Conservation (phyloP, 2,329 filamentous ascomycete genomes). For the Aspergillus arachidicola region DNA sequence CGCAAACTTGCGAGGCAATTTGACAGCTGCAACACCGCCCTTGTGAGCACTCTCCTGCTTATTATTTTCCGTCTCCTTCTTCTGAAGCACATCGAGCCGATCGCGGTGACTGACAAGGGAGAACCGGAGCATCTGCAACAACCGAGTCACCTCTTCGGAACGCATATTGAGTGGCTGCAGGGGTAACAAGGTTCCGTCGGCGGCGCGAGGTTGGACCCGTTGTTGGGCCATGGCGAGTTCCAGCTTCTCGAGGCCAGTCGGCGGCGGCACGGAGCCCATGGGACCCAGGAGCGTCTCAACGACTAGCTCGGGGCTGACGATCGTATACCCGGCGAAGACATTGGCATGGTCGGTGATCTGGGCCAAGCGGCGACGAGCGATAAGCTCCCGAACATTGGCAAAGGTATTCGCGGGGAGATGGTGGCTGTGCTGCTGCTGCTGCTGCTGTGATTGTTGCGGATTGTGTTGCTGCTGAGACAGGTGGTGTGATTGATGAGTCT, state of each 20-base stretch:
- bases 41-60: constrained; percentile 37
- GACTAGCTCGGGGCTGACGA: constrained; percentile 47
- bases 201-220: constrained; percentile 42
- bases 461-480: constrained; percentile 19
- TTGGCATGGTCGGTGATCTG: constrained; percentile 51
- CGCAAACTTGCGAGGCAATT: constrained; percentile 42
- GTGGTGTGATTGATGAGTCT: constrained; percentile 31
- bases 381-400: constrained; percentile 45
- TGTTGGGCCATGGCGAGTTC: constrained; percentile 49
- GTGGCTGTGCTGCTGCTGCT: constrained; percentile 24
- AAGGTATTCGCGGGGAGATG: constrained; percentile 42
- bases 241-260: constrained; percentile 46
- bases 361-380: constrained; percentile 44
- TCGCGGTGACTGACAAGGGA: constrained; percentile 44
- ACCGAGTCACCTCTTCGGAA: constrained; percentile 45
- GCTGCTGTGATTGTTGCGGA: constrained; percentile 10
- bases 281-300: constrained; percentile 46
- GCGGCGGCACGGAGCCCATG: constrained; percentile 43
- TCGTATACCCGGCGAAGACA: constrained; percentile 46
- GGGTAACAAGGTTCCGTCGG: constrained; percentile 41
- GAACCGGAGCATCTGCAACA: constrained; percentile 48
- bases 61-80: constrained; percentile 38
- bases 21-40: constrained; percentile 31
- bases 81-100: constrained; percentile 41
- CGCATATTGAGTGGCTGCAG: constrained; percentile 47